Base-by-base conservation (phyloP, 2,329 filamentous ascomycete genomes). In the Neurospora sp. region DNA sequence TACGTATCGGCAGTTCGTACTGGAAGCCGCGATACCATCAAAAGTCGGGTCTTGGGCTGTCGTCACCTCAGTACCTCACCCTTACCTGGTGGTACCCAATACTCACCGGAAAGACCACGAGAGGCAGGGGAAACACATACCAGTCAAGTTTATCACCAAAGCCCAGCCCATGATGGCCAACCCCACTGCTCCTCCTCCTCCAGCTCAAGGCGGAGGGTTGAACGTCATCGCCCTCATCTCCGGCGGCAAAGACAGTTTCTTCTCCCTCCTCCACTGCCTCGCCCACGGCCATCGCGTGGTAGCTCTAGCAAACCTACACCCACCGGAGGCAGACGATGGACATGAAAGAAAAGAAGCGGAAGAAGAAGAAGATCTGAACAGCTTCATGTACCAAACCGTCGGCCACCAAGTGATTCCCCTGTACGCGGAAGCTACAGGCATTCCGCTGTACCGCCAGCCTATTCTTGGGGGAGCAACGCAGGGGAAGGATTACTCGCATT, bases 311-410 rank as follows among this genome's bases (percentile, higher is more conserved):
- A 99, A 99, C 80, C 84, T 99, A 69, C 87, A 94, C 78, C 95
- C 93, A 62, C 52, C 52, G 3, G 52, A 62, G 3, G 4, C 46
- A 8, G 7, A 1, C 13, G 67, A 11, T 8, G 33, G 33, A 69
- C 15, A 75, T 66, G 74, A 83, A 66, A 78, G 33, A 36, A 36
- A 76, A 67, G 82, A 78, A 36, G 72, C 66, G 23, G 71, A 70
- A 39, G 72, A 74, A 6, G 79, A 84, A 73, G 81, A 85, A 70
- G 92, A 98, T 79, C 85, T 97, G 75, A 93, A 99, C 80, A 97
- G 94, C 82, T 98, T 96, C 89, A 99, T 99, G 96, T 99, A 98
- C 84, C 96, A 99, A 83, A 99, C 96, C 3, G 92, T 97, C 71
- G 96, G 96, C 13, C 93, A 98, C 80, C 86, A 89, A 70, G 84